Base-by-base conservation (phyloP, 305 asterid genomes). In the Fraxinus ornus region DNA sequence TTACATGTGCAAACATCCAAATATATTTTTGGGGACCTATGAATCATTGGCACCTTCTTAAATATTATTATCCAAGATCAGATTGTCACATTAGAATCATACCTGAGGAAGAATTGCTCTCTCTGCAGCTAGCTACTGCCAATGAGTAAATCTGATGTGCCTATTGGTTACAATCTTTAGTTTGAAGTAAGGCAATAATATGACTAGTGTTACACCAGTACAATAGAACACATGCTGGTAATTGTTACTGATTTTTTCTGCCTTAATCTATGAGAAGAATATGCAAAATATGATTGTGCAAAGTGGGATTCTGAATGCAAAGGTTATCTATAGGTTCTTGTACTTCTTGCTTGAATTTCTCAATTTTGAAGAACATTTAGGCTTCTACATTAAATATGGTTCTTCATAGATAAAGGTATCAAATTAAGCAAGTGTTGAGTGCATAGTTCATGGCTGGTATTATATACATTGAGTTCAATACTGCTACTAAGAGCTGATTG, bases 121-220 rank as follows among this genome's bases (percentile, higher is more conserved):
- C 97, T 36, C 88, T 95, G 81, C 99, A 95, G 85, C 87, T 95
- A 21, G 99, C 99, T 26, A 95, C 99, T 77, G 98, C 99, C 44
- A 90, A 94, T 88, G 98, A 95, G 84, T 95, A 15, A 49, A 49
- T 49, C 60, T 52, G 9, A n/a, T 52, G 22, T 52, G 24, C 3
- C 62, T 52, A 8, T 17, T 49, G 21, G 62, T 52, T 4, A 17
- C 62, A 17, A 15, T 52, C 17, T 52, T 52, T 22, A 17, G 24
- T n/a, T 52, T 52, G 22, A 17, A 49, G 21, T 15, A 49, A 24
- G 26, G 26, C 26, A 24, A 24, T 24, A 24, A 24, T 24, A 24
- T 24, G 26, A 24, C 26, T 24, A 24, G 26, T 24, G 26, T 24
- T 24, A 24, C 26, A 24, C 26, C 26, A 24, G 60, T 49, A 5